phyloP scores from a whole-genome alignment of 805 yeast species.

The Ogataea paradorogensis region DNA sequence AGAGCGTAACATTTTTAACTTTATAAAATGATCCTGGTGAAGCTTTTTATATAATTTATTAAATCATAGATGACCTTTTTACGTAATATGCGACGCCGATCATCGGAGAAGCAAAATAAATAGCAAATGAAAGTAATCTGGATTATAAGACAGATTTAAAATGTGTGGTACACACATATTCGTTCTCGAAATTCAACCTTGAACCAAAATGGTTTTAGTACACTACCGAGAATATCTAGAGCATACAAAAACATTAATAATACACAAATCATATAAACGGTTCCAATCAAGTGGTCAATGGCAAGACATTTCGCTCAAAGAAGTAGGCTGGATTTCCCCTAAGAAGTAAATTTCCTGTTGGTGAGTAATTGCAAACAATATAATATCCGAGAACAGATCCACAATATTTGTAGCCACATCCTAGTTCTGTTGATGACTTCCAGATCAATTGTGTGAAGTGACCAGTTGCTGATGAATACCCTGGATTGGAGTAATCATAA shows the following conservation, averaged over 20 bases:
- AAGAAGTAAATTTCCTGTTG: slow-evolving; percentile 69
- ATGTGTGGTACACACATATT: not conserved
- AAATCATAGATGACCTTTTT: slow-evolving; percentile 4
- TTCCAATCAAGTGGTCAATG: slow-evolving; percentile 12
- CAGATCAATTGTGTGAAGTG: slow-evolving; percentile 84
- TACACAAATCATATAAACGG: not conserved
- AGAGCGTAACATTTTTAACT: not conserved
- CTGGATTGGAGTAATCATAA: slow-evolving; percentile 52
- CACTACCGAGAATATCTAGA: too few species aligned
- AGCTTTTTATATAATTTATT: not conserved
- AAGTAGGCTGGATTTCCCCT: slow-evolving; percentile 26
- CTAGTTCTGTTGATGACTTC: slow-evolving; percentile 58
- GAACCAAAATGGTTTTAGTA: too few species aligned
- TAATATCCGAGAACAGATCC: slow-evolving; percentile 44
- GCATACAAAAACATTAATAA: too few species aligned
- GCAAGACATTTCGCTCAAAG: slow-evolving; percentile 35
- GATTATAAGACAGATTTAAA: not conserved
- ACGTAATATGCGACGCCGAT: slow-evolving; percentile 7
- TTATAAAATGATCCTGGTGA: not conserved
- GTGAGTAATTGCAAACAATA: slow-evolving; percentile 69
- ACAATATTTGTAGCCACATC: slow-evolving; percentile 73
- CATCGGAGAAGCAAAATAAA: slow-evolving; percentile 7
- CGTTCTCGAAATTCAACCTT: too few species aligned
- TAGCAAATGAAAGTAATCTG: not conserved
- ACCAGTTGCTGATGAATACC: slow-evolving; percentile 52